Evolutionary conservation across 306 rosid genomes (phyloP).

Genomic region (Delonix regia): DNA sequence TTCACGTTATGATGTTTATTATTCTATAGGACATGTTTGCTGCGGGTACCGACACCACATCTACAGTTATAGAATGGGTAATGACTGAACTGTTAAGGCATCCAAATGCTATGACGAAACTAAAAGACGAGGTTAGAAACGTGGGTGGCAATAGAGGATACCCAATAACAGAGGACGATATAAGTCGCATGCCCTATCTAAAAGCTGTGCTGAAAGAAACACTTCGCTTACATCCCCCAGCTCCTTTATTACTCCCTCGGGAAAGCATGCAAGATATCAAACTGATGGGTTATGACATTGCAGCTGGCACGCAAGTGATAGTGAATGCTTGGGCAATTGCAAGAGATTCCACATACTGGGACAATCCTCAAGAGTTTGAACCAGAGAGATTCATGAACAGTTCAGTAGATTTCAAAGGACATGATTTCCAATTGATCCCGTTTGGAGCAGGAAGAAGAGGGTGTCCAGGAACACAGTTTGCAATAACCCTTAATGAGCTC

Average conservation of each 20-base stretch:
- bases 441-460: slow-evolving; percentile 36
- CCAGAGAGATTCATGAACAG: slow-evolving; percentile 33
- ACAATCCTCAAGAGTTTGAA: neutral
- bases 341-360: neutral
- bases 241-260: slow-evolving; percentile 30
- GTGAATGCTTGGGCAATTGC: slow-evolving; percentile 35
- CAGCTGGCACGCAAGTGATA: slow-evolving; percentile 19
- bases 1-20: neutral
- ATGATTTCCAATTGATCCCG: slow-evolving; percentile 25
- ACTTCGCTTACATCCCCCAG: slow-evolving; percentile 26
- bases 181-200: slow-evolving; percentile 4
- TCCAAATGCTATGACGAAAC: slow-evolving; percentile 28
- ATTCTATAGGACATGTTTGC: slow-evolving; percentile 27
- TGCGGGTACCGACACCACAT: slow-evolving; percentile 33
- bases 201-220: slow-evolving; percentile 35
- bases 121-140: slow-evolving; percentile 5
- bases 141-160: neutral
- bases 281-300: slow-evolving; percentile 15
- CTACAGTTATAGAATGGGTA: slow-evolving; percentile 19
- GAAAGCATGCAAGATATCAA: slow-evolving; percentile 30
- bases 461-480: slow-evolving; percentile 13
- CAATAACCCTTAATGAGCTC: neutral
- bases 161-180: slow-evolving; percentile 20
- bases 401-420: slow-evolving; percentile 28
- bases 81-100: slow-evolving; percentile 11